Percentiles rank a stretch among this genome's conserved stretches.
These are phyloP conservation scores for Salix arbutifolia DNA, from an alignment of 345 rosid species.

Conservation along the genomic window DNA sequence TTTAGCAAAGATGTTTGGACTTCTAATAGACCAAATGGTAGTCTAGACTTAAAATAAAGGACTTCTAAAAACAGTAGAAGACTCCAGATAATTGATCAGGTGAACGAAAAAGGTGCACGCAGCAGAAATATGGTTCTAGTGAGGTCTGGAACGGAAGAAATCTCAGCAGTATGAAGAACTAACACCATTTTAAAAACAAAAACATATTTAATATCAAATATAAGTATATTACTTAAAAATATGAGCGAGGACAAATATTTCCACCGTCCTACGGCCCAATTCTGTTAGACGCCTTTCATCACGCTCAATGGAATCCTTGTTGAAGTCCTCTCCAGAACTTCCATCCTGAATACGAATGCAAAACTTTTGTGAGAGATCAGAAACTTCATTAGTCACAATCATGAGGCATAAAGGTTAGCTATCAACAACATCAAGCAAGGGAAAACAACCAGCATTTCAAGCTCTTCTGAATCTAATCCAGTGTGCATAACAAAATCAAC, in stretches of 20 bases:
- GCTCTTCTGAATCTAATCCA: not conserved
- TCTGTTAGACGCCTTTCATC: slow-evolving; percentile 94
- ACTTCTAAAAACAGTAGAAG: not conserved
- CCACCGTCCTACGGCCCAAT: slow-evolving; percentile 84
- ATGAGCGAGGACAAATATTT: slow-evolving; percentile 82
- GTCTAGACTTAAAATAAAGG: not conserved
- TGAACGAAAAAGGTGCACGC: not conserved
- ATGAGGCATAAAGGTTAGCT: not conserved
- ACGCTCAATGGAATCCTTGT: slow-evolving; percentile 65
- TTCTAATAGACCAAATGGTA: not conserved
- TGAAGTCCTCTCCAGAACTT: slow-evolving; percentile 71
- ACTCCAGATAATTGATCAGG: not conserved
- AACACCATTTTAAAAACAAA: not conserved
- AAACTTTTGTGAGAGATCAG: slow-evolving; percentile 7
- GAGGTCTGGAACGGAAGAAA: not conserved
- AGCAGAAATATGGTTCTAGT: not conserved
- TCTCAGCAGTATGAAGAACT: not conserved
- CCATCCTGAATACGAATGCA: slow-evolving; percentile 51
- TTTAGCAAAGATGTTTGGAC: not conserved
- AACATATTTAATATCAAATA: not conserved
- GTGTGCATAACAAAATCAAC: not conserved
- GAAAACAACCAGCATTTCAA: not conserved
- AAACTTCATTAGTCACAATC: not conserved
- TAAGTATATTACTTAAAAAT: slow-evolving; percentile 65
- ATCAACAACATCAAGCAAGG: not conserved